phyloP scores from a whole-genome alignment of 2,329 filamentous ascomycete species.

The Trichophyton mentagrophytes region DNA sequence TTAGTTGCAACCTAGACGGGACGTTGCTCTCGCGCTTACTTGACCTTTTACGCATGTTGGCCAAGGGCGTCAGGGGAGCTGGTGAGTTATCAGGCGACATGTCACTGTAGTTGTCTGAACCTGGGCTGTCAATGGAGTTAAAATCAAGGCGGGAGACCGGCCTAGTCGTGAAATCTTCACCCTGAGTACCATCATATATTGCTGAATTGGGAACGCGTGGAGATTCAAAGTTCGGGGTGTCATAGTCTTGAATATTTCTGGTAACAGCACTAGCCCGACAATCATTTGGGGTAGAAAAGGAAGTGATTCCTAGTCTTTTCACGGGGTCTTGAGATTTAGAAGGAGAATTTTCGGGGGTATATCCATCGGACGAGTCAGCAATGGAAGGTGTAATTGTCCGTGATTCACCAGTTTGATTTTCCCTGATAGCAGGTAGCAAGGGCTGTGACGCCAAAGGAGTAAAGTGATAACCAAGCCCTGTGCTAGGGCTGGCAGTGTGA shows the following conservation, averaged over 20 bases:
- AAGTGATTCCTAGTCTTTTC: not conserved
- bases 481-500: not conserved
- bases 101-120: not conserved
- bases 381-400: not conserved
- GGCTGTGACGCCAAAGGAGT: not conserved
- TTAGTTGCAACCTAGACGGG: not conserved
- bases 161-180: not conserved
- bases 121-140: not conserved
- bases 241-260: not conserved
- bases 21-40: not conserved
- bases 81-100: not conserved
- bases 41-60: not conserved
- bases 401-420: not conserved
- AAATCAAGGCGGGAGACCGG: not conserved
- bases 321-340: not conserved
- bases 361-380: not conserved
- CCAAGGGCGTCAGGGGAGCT: not conserved
- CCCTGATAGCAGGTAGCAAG: not conserved
- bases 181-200: not conserved
- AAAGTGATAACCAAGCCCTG: not conserved
- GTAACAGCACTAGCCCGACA: not conserved
- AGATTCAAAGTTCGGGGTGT: not conserved
- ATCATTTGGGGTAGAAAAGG: not conserved
- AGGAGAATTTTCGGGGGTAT: not conserved
- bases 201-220: not conserved